These are phyloP conservation scores for Colletotrichum liriopes DNA, from an alignment of 2,329 filamentous ascomycete genomes.

Conservation along the genomic window DNA sequence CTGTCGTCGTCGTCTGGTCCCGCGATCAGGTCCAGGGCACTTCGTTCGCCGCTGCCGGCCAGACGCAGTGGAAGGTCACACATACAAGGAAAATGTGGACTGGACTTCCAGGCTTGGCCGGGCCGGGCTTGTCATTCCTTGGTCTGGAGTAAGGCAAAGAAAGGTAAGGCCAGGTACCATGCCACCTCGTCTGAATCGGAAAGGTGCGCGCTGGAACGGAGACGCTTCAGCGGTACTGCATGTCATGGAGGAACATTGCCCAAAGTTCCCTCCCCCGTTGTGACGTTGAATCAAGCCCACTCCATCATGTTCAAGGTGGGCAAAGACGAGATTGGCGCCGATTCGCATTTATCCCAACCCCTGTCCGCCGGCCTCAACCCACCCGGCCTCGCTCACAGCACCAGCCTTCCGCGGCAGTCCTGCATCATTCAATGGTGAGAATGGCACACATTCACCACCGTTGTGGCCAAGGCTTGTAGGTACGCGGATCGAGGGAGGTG, in stretches of 20 bases:
- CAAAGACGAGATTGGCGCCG: slow-evolving; percentile 41
- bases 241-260: slow-evolving; percentile 1
- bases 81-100: slow-evolving; percentile 5
- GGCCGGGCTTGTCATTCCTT: slow-evolving; percentile 1
- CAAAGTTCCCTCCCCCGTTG: slow-evolving; percentile 13
- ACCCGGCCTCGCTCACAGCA: background rate
- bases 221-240: background rate
- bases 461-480: background rate
- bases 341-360: slow-evolving; percentile 38
- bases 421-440: background rate
- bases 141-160: slow-evolving; percentile 2
- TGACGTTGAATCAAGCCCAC: slow-evolving; percentile 44
- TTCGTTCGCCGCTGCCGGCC: background rate
- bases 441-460: background rate
- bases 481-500: background rate
- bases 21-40: slow-evolving; percentile 13
- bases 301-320: slow-evolving; percentile 25
- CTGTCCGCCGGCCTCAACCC: slow-evolving; percentile 15
- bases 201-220: slow-evolving; percentile 8
- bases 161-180: slow-evolving; percentile 20
- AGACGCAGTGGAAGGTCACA: background rate
- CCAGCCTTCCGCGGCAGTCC: slow-evolving; percentile 12
- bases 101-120: background rate
- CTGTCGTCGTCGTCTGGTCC: background rate
- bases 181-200: slow-evolving; percentile 25